Evolutionary conservation across 306 rosid species (phyloP).

Genomic region (Vigna hirtella): DNA sequence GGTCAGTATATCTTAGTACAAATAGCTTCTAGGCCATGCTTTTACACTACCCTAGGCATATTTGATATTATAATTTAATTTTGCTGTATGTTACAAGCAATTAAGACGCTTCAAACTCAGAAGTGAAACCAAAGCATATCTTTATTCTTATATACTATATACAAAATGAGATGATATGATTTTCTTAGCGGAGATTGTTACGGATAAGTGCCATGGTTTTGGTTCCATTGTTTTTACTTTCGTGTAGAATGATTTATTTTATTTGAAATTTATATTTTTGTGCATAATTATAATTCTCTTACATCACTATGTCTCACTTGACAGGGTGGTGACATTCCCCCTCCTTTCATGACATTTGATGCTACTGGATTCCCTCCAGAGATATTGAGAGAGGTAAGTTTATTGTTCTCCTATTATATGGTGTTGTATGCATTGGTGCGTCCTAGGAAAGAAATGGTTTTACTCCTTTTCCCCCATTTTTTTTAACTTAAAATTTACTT

Average conservation of each 20-base stretch:
- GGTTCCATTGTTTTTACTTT: constrained; percentile 28
- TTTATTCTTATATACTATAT: constrained; percentile 4
- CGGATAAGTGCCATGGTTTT: constrained; percentile 4
- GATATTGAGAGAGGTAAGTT: constrained; percentile 91
- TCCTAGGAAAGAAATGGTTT: constrained; percentile 49
- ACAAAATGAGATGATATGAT: constrained; percentile 1
- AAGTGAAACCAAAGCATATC: constrained; percentile 16
- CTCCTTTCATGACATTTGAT: constrained; percentile 93
- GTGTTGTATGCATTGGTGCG: constrained; percentile 37
- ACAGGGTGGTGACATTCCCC: constrained; percentile 97
- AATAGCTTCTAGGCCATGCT: constrained; percentile 9
- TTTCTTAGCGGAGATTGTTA: background rate
- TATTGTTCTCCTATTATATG: constrained; percentile 35
- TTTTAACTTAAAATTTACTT: constrained; percentile 51
- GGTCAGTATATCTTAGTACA: constrained; percentile 59
- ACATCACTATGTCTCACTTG: constrained; percentile 43
- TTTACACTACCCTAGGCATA: constrained; percentile 7
- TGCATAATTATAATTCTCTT: constrained; percentile 27
- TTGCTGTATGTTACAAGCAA: background rate
- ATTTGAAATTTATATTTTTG: constrained; percentile 14
- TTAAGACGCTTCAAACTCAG: background rate
- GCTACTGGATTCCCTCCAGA: constrained; percentile 94
- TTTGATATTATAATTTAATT: constrained; percentile 20
- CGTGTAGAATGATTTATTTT: constrained; percentile 9
- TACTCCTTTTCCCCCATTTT: constrained; percentile 42